phyloP scores from a whole-genome alignment of 495 filamentous ascomycete genomes.

The Margaritispora aquatica region DNA sequence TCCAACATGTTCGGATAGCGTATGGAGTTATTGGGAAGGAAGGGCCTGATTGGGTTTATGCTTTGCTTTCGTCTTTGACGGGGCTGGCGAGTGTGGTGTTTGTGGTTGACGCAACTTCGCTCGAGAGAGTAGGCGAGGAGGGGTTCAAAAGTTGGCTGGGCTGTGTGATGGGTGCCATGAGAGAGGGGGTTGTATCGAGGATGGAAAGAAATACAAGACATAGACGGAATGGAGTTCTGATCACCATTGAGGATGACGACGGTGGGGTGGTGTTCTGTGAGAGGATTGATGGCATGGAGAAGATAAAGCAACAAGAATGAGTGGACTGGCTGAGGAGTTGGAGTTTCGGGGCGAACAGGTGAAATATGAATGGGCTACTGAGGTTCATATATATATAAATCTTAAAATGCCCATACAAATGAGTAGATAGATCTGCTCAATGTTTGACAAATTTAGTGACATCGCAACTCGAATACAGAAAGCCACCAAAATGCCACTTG shows the following conservation, averaged over 20 bases:
- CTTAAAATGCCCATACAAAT: too few relatives aligned
- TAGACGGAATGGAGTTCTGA: background rate
- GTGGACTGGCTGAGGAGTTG: too few relatives aligned
- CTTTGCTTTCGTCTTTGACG: background rate
- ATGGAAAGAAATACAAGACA: background rate
- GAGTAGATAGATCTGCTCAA: too few relatives aligned
- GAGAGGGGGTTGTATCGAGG: background rate
- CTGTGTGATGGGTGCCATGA: constrained; percentile 3
- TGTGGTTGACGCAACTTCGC: background rate
- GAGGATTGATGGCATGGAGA: background rate
- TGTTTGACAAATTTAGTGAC: too few relatives aligned
- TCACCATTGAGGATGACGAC: background rate
- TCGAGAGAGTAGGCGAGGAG: background rate
- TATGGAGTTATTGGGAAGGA: background rate
- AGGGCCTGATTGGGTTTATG: constrained; percentile 8
- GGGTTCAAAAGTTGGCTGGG: background rate
- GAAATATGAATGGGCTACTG: too few relatives aligned
- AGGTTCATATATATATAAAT: too few relatives aligned
- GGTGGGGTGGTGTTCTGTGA: background rate
- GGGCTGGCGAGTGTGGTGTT: constrained; percentile 3
- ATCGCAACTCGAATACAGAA: too few relatives aligned
- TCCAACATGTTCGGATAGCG: background rate
- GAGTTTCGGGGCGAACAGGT: too few relatives aligned
- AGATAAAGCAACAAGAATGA: too few relatives aligned
- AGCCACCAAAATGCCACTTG: too few relatives aligned